Base-by-base conservation (phyloP, 352 stramenopile species). In the Phytopythium ostracodes region DNA sequence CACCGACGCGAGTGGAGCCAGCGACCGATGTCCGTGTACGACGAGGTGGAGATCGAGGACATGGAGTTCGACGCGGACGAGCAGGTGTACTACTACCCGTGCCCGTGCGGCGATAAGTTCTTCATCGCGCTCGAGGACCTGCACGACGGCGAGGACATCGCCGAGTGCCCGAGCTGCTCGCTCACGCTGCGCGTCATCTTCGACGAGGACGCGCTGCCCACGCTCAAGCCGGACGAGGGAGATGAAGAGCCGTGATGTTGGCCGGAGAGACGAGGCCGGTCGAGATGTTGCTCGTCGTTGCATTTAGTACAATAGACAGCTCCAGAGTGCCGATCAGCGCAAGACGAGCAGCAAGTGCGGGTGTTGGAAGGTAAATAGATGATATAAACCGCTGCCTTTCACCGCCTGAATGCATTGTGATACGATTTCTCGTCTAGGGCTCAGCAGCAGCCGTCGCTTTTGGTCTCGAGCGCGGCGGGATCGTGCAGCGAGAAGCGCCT, bases 1-100 rank as follows among this genome's bases (percentile, higher is more conserved):
- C 42, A n/a, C n/a, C n/a, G n/a, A n/a, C n/a, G 42, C 20, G 42
- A 18, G 42, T 25, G 42, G 20, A 49, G 43, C 43, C 4, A 33
- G 29, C 29, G 29, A 33, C 29, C 29, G n/a, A 95, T 96, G 84
- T 88, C 86, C 40, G 81, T 99, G 59, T 99, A 99, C 77, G 97
- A 99, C 79, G 97, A 99, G 76, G 92, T 99, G 38, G 93, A 98
- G 84, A 97, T 99, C 67, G 94, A 98, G 75, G 96, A 99, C 73
- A 99, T 99, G 92, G 88, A 93, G 56, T 99, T 94, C 77, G 85
- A 99, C 67, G 84, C 81, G n/a, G 79, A 92, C 8, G 92, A 96
- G 60, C 80, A 96, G 65, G 84, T 92, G 54, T 99, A 98, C 71
- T 98, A 94, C 63, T 99, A 99, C 69, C 96, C 92, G 29, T 99